Base-by-base conservation (phyloP, 2,329 filamentous ascomycete species). In the Pochonia chlamydosporia region DNA sequence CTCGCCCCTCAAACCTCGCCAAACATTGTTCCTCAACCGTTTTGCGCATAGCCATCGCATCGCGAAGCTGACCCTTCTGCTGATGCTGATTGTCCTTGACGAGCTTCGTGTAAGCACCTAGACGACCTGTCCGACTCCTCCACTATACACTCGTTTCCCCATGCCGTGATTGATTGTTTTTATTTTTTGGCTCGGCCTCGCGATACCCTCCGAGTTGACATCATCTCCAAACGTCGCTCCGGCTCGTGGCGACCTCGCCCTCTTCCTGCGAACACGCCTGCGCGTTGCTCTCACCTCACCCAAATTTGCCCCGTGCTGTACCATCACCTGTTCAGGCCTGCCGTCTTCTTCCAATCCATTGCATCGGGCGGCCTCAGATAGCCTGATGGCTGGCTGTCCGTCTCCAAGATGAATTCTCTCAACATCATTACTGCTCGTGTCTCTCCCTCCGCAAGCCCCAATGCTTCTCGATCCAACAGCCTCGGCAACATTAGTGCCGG, bases 381-480 rank as follows among this genome's bases (percentile, higher is more conserved):
- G 44, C 45, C 62, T 71, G 69, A 80, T 83, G 80, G 80, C 76
- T 75, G 69, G 66, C 67, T 66, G 60, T 65, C 66, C 59, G 58
- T 63, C 59, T 68, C 69, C 75, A 87, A 78, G 72, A 96, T 96
- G 92, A 96, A 96, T 83, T 95, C 91, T 61, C 77, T 96, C 75
- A 95, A 93, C 73, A 89, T 96, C 67, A 82, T 96, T 67, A 93
- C 89, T 62, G 83, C 88, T 66, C 85, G 87, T 72, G 87, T 91
- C 65, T 82, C 81, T 58, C 78, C 81, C 56, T 67, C 79, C 46
- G 69, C 78, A 49, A 81, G 73, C 57, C 74, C 79, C 28, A 63
- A 66, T 39, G 74, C 78, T 47, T 76, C 80, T 49, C 75, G 80
- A 63, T 78, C 79, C 52, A 83, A 82, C 64, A 84, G 81, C 24